A percentile compares a stretch with the other conserved stretches of the same genome.
Evolutionary conservation across 139 green algal species (phyloP).

Genomic region (Pseudopediastrum boryanum): DNA sequence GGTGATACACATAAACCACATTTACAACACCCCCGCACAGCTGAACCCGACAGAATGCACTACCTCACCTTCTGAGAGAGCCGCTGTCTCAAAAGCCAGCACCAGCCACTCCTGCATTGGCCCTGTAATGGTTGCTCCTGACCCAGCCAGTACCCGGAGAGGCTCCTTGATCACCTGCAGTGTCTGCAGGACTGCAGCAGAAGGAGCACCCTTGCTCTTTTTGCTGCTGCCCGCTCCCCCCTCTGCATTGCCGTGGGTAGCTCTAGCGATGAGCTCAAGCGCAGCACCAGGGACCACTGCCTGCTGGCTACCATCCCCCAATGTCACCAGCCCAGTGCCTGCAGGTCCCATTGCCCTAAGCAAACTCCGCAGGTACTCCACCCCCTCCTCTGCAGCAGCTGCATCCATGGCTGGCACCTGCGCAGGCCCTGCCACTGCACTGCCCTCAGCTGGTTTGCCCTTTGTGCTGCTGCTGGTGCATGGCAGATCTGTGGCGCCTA

Average conservation of each 20-base stretch:
- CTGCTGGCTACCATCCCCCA: constrained; percentile 7
- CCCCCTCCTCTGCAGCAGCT: not conserved
- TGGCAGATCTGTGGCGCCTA: constrained; percentile 29
- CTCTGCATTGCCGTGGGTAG: not conserved
- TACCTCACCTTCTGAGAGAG: constrained; percentile 7
- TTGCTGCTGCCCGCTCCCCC: constrained; percentile 15
- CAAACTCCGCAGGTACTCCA: constrained; percentile 24
- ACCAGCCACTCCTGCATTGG: constrained; percentile 37
- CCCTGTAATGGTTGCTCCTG: constrained; percentile 15
- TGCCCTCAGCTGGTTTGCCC: no score
- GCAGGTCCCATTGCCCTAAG: not conserved
- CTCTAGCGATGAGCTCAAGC: constrained; percentile 22
- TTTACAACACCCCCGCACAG: not conserved
- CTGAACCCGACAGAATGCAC: not conserved
- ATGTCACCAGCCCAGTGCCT: constrained; percentile 7
- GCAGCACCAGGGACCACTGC: constrained; percentile 23
- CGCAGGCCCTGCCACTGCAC: not conserved
- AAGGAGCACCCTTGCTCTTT: constrained; percentile 19
- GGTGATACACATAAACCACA: not conserved
- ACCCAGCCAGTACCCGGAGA: constrained; percentile 19
- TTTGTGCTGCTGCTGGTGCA: not conserved
- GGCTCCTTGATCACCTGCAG: constrained; percentile 19
- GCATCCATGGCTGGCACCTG: constrained; percentile 24
- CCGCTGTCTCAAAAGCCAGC: constrained; percentile 33
- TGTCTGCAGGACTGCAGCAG: not conserved